Evolutionary conservation across 495 filamentous ascomycete species (phyloP), one percentile per base, ranked within the genome.

Genomic region (Annulohypoxylon maeteangense): DNA sequence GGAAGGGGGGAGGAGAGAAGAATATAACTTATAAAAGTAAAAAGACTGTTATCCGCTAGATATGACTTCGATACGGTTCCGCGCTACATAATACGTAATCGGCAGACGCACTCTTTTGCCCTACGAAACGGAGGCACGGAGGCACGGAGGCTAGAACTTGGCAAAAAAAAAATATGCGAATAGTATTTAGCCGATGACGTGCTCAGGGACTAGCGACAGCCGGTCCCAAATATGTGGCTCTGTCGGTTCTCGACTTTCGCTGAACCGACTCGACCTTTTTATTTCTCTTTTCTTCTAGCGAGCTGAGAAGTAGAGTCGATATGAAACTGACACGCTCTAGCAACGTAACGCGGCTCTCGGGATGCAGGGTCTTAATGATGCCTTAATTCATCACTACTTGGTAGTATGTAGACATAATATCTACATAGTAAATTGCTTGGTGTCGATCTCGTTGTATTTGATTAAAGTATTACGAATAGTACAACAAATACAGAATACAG

Each of bases 171-270:
- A 3, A 25, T 14, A 65, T 48, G 61, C 56, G 62, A 70, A 67
- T 67, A 60, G 55, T 11, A 67, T 73, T 75, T 83, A 83, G 81
- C 80, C 78, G 77, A 83, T 83, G 78, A 77, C 81, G 81, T 83
- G 81, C 80, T 83, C 79, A 68, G 56, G 76, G 63, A 74, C 74
- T 67, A 71, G 67, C 68, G 72, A 71, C 48, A 70, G 63, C 68
- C 70, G 70, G 25, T 48, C 65, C 42, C 36, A 54, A 16, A 51
- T 25, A 34, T 10, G 14, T 42, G 16, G 63, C 20, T 54, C 58
- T 59, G 29, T 34, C 70, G 70, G 70, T 61, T 73, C 65, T 68
- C 70, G 70, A 68, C 50, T 47, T 34, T 62, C 48, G 48, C 65
- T 62, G 56, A 55, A 61, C 64, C 59, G 62, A 29, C 54, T 36